These are phyloP conservation scores for Abrus pulchellus DNA, from an alignment of 306 rosid genomes.

Conservation along the genomic window DNA sequence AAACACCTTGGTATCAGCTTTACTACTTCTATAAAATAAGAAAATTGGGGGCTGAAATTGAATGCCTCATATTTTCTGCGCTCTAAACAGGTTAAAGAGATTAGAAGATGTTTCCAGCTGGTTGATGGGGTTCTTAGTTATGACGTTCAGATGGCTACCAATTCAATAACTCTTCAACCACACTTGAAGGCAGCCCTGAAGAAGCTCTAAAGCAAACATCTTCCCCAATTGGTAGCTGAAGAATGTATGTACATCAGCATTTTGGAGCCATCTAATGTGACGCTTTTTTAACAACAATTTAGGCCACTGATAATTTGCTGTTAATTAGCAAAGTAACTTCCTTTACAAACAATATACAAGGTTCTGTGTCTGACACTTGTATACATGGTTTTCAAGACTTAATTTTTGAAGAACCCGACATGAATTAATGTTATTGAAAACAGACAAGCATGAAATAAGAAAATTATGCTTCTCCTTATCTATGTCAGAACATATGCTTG, in stretches of 20 bases:
- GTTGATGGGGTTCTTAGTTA: conserved; percentile 70
- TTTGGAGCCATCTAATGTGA: background rate
- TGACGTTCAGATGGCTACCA: conserved; percentile 85
- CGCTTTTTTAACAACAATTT: background rate
- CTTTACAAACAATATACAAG: background rate
- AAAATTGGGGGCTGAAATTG: background rate
- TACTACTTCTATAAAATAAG: background rate
- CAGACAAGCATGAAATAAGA: background rate
- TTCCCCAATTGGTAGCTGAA: conserved; percentile 1
- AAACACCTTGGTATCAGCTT: background rate
- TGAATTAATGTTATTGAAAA: conserved; percentile 7
- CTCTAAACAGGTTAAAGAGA: conserved; percentile 70
- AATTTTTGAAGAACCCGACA: background rate
- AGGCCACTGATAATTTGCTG: background rate
- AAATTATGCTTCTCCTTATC: background rate
- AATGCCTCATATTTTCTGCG: background rate
- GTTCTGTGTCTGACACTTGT: conserved; percentile 4
- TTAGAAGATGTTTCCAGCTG: conserved; percentile 61
- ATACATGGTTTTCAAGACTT: background rate
- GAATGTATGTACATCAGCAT: conserved; percentile 1
- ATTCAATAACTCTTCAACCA: conserved; percentile 65
- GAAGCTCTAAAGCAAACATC: conserved; percentile 55
- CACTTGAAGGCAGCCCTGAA: conserved; percentile 77
- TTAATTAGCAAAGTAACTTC: background rate
- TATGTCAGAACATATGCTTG: background rate